phyloP scores from a whole-genome alignment of 1,284 basidiomycete species.

The Moesziomyces antarcticus region DNA sequence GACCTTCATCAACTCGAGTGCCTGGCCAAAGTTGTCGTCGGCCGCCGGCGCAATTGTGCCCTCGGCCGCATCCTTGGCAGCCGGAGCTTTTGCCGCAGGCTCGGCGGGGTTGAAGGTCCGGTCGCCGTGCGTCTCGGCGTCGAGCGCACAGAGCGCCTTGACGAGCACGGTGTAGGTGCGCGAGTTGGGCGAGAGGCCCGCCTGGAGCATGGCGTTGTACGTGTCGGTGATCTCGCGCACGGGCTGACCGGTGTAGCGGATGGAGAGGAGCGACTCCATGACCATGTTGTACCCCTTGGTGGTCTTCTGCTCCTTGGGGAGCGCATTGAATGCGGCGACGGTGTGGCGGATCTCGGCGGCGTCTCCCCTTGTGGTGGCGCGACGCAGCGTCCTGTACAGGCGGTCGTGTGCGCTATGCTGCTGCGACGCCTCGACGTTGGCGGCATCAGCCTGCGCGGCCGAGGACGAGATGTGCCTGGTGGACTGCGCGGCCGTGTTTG shows the following conservation, averaged over 20 bases:
- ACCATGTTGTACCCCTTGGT: slow-evolving; percentile 76
- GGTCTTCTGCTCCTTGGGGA: slow-evolving; percentile 49
- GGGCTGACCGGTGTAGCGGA: slow-evolving; percentile 73
- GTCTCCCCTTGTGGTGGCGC: slow-evolving; percentile 23
- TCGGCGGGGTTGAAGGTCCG: not conserved
- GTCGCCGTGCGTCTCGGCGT: slow-evolving; percentile 74
- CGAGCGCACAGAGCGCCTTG: slow-evolving; percentile 77
- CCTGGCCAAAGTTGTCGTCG: slow-evolving; percentile 67
- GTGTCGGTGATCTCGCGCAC: slow-evolving; percentile 75
- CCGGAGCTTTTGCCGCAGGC: not conserved
- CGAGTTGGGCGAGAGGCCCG: slow-evolving; percentile 76
- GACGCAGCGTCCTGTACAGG: slow-evolving; percentile 22
- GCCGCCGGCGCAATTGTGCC: slow-evolving; percentile 9
- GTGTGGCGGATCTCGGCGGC: slow-evolving; percentile 11
- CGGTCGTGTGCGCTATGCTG: slow-evolving; percentile 10
- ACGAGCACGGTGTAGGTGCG: slow-evolving; percentile 80
- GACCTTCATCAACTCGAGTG: slow-evolving; percentile 74
- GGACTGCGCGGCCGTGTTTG: slow-evolving; percentile 2
- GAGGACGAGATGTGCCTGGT: slow-evolving; percentile 17
- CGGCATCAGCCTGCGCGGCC: not conserved
- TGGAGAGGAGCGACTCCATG: slow-evolving; percentile 73
- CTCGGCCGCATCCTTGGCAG: not conserved
- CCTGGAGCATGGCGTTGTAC: slow-evolving; percentile 81
- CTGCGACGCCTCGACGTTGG: not conserved
- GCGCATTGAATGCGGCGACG: slow-evolving; percentile 51